phyloP scores from a whole-genome alignment of 1,284 basidiomycete genomes.

The Phenoliferia sp. region DNA sequence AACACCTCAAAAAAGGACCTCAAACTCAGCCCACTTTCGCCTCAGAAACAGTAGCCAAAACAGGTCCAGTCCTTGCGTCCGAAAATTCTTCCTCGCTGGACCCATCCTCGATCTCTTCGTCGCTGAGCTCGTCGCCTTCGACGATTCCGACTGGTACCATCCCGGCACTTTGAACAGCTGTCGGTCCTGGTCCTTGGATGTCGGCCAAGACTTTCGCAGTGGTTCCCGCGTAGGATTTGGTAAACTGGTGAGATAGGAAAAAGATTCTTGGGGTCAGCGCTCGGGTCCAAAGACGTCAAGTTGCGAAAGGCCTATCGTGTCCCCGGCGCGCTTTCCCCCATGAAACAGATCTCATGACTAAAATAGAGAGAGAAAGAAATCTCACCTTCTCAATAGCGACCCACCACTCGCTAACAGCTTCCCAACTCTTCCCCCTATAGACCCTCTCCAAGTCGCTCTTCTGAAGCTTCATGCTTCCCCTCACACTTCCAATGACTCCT shows the following conservation, averaged over 20 bases:
- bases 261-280: neutral
- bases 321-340: neutral
- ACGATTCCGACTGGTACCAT: neutral
- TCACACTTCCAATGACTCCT: neutral
- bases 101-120: neutral
- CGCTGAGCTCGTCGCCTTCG: neutral
- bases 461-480: neutral
- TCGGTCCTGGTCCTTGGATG: constrained; percentile 1
- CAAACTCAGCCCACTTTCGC: neutral
- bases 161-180: neutral
- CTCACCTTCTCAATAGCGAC: constrained; percentile 1
- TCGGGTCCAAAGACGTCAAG: too few species aligned
- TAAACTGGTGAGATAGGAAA: neutral
- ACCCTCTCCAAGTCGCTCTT: neutral
- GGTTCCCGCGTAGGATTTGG: neutral
- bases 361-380: neutral
- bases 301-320: too few species aligned
- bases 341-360: neutral
- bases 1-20: neutral
- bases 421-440: constrained; percentile 11
- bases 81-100: neutral
- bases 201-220: neutral
- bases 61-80: neutral
- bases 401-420: constrained; percentile 5
- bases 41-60: neutral